Evolutionary conservation across 768 basidiomycete species (phyloP), one percentile per base, ranked within the genome.

Genomic region (Agaricus blazei): DNA sequence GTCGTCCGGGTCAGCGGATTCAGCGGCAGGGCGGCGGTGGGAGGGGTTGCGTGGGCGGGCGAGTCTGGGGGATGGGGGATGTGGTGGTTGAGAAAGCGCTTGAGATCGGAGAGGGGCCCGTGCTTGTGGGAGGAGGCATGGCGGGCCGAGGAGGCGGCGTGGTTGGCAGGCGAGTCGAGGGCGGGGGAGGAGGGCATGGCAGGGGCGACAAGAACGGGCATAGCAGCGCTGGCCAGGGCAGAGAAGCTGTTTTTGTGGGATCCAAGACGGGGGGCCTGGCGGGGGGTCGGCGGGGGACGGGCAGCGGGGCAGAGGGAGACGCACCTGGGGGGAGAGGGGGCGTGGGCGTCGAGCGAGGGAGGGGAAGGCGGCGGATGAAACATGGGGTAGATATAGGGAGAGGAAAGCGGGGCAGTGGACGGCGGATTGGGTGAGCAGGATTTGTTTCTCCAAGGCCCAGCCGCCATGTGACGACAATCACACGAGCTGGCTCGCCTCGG

Each of bases 71-170:
- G 65, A 63, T 88, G 84, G 56, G 84, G 84, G 48, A 96, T 85
- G 72, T 96, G 93, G 71, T 90, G 83, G 72, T 96, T 91, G 59
- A 99, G 81, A 75, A 98, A 97, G 28, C 94, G 89, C 67, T 93
- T 93, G 64, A 98, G 84, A 70, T 98, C 95, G 71, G 90, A 85
- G 49, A 98, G 80, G 2, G 93, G 88, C 0, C 92, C 88, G 58
- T 79, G 79, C 55, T 78, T 75, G 60, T 78, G 69, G 36, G 66
- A 58, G 46, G 62, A 42, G 34, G 34, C 34, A 54, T 55, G 49
- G 58, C 27, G 52, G 55, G 48, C 2, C 2, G 40, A 56, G 53
- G 57, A 54, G 62, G 61, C 42, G 58, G 56, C 57, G 62, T 60
- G 59, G 12, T 46, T 47, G 42, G 41, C 60, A 59, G 65, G 41